phyloP scores from a whole-genome alignment of 2,329 filamentous ascomycete genomes.

The Passalora sequoiae region DNA sequence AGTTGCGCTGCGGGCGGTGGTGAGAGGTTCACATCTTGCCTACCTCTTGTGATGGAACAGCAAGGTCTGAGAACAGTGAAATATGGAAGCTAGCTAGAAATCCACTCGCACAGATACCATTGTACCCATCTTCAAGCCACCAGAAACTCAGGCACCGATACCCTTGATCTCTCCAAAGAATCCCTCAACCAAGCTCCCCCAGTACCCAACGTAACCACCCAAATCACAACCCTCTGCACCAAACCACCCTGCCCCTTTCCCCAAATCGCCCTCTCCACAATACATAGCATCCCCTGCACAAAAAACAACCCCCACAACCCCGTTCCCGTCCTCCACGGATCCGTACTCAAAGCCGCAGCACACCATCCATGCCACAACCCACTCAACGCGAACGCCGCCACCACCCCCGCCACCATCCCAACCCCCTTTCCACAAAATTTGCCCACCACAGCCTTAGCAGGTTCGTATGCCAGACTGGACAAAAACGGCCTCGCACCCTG shows the following conservation, averaged over 20 bases:
- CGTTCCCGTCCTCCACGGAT: constrained; percentile 10
- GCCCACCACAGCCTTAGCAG: neutral
- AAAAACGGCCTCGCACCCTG: constrained; percentile 15
- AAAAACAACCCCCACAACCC: constrained; percentile 20
- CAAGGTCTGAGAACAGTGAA: too few species aligned
- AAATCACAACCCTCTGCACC: constrained; percentile 13
- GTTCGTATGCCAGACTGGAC: constrained; percentile 17
- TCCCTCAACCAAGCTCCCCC: constrained; percentile 13
- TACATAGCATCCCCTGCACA: constrained; percentile 13
- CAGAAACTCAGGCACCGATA: too few species aligned
- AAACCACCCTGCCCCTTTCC: constrained; percentile 8
- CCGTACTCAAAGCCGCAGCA: constrained; percentile 8
- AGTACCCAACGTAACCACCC: constrained; percentile 7
- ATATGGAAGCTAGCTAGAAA: too few species aligned
- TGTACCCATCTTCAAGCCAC: too few species aligned
- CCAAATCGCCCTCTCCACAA: constrained; percentile 16
- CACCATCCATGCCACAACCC: constrained; percentile 24
- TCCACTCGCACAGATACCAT: too few species aligned
- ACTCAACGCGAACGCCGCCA: constrained; percentile 19
- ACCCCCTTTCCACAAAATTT: constrained; percentile 5
- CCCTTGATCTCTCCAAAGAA: neutral
- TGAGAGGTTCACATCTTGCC: too few species aligned
- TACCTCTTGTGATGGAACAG: too few species aligned
- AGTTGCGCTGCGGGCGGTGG: too few species aligned
- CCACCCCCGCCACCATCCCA: constrained; percentile 10